A percentile compares a stretch with the other conserved stretches of the same genome.
These are phyloP conservation scores for Scheffersomyces illinoinensis DNA, from an alignment of 1,139 yeast genomes.

Conservation along the genomic window DNA sequence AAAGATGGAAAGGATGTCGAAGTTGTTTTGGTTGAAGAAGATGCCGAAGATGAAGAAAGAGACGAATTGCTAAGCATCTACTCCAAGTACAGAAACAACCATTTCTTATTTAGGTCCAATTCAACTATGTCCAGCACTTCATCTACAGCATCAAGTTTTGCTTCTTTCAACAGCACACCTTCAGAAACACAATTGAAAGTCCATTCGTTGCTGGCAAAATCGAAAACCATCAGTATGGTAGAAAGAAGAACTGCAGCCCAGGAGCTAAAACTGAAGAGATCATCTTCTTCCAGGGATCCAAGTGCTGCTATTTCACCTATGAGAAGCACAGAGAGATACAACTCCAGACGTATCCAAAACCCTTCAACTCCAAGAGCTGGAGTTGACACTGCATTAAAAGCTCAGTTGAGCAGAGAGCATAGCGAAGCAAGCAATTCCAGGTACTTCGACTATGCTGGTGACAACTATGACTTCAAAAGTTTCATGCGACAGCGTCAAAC, in stretches of 20 bases:
- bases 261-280: slow-evolving; percentile 5
- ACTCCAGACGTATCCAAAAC: slow-evolving; percentile 10
- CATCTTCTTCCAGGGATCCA: neutral
- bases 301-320: slow-evolving; percentile 6
- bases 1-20: slow-evolving; percentile 46
- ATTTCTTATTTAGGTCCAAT: slow-evolving; percentile 26
- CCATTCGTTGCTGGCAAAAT: slow-evolving; percentile 9
- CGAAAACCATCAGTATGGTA: neutral
- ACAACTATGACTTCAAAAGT: slow-evolving; percentile 37
- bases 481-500: slow-evolving; percentile 30
- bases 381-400: neutral
- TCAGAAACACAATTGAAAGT: slow-evolving; percentile 19
- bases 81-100: slow-evolving; percentile 40
- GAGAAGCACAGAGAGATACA: slow-evolving; percentile 10
- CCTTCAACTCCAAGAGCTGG: slow-evolving; percentile 1
- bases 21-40: slow-evolving; percentile 46
- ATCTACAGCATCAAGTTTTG: slow-evolving; percentile 12
- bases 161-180: slow-evolving; percentile 19
- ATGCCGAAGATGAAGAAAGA: slow-evolving; percentile 27
- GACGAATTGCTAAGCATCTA: slow-evolving; percentile 44
- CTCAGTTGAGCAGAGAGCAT: neutral
- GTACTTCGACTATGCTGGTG: slow-evolving; percentile 34
- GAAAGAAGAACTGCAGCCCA: neutral
- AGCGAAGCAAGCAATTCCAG: slow-evolving; percentile 10
- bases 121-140: slow-evolving; percentile 11